A percentile compares a stretch with the other conserved stretches of the same genome.
Evolutionary conservation across 2,329 filamentous ascomycete genomes (phyloP).

Genomic region (Curvularia lunata): DNA sequence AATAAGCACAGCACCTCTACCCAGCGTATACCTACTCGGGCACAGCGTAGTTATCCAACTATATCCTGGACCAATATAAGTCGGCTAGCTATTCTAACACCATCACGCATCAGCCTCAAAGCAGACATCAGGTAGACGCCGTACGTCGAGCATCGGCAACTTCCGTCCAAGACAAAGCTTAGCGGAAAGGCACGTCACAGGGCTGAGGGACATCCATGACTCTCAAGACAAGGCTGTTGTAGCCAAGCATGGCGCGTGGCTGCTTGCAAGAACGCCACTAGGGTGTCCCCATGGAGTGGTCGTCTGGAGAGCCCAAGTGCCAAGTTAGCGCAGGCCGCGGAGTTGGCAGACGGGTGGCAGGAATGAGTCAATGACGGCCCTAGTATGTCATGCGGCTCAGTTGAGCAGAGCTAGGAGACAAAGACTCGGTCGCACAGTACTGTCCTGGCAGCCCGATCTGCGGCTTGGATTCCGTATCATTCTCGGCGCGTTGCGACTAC

Average conservation of each 20-base stretch:
- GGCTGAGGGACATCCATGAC: background rate
- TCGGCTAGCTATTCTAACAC: too few species aligned
- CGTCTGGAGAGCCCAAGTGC: background rate
- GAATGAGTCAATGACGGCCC: background rate
- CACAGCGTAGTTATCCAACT: too few species aligned
- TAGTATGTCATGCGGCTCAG: slow-evolving; percentile 4
- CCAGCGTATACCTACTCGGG: too few species aligned
- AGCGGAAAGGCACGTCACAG: background rate
- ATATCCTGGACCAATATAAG: too few species aligned
- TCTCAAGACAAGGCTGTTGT: slow-evolving; percentile 1
- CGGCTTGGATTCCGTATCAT: background rate
- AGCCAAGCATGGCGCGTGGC: slow-evolving; percentile 1
- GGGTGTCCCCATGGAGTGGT: slow-evolving; percentile 5
- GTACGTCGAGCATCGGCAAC: background rate
- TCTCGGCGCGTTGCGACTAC: background rate
- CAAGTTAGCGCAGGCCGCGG: background rate
- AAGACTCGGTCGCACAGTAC: background rate
- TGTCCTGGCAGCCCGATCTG: background rate
- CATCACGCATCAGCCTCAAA: background rate
- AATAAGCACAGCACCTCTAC: too few species aligned
- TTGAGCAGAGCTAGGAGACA: background rate
- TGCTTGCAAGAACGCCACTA: slow-evolving; percentile 4
- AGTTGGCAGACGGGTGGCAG: background rate
- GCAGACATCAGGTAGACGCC: background rate
- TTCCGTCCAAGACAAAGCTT: background rate